These are phyloP conservation scores for Solanum chilense DNA, from an alignment of 257 asterid genomes.

Conservation along the genomic window DNA sequence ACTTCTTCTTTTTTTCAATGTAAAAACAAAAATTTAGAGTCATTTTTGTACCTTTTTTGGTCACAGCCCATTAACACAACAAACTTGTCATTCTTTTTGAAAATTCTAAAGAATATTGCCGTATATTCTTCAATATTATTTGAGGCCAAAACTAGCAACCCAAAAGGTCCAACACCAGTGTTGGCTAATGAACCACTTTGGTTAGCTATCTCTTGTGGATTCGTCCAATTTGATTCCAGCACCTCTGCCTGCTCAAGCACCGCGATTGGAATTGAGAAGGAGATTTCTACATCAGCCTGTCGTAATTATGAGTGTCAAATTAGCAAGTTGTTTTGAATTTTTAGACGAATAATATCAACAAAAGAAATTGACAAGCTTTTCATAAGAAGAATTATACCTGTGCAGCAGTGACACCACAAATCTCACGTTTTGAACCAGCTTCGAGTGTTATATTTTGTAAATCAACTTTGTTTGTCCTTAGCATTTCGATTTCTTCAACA, in stretches of 20 bases:
- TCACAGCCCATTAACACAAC: slow-evolving; percentile 47
- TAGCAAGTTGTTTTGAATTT: background rate
- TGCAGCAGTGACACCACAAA: background rate
- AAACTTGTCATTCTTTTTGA: slow-evolving; percentile 10
- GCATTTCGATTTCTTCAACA: background rate
- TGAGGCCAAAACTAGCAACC: background rate
- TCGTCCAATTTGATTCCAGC: slow-evolving; percentile 4
- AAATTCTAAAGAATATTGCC: slow-evolving; percentile 30
- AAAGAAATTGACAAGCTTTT: too few species aligned
- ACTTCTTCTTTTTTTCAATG: too few species aligned
- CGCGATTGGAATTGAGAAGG: slow-evolving; percentile 1
- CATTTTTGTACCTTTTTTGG: slow-evolving; percentile 29
- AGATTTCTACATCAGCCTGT: background rate
- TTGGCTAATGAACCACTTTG: slow-evolving; percentile 16
- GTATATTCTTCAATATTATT: slow-evolving; percentile 22
- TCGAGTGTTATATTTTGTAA: background rate
- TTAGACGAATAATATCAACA: too few species aligned
- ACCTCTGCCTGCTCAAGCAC: slow-evolving; percentile 10
- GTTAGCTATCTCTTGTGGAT: slow-evolving; percentile 24
- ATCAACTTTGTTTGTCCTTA: background rate
- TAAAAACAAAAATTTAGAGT: background rate
- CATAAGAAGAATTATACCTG: background rate
- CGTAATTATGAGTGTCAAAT: background rate
- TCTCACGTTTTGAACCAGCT: background rate
- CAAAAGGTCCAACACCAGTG: slow-evolving; percentile 29